A percentile compares a stretch with the other conserved stretches of the same genome.
These are phyloP conservation scores for Oidium heveae DNA, from an alignment of 2,329 filamentous ascomycete genomes.

Conservation along the genomic window DNA sequence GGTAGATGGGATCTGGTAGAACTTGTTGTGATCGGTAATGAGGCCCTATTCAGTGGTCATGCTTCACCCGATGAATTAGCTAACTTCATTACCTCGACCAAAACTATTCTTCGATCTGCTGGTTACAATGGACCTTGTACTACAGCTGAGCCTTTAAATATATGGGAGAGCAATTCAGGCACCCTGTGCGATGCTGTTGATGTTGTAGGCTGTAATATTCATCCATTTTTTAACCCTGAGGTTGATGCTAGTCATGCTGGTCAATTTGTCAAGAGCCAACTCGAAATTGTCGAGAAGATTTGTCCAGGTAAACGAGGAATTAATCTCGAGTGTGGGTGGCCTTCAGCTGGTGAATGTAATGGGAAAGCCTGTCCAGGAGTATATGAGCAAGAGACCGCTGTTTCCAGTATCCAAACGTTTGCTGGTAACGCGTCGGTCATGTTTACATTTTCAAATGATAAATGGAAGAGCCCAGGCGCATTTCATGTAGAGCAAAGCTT, in stretches of 20 bases:
- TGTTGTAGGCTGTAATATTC: conserved; percentile 63
- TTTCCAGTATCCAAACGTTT: conserved; percentile 40
- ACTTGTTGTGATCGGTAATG: conserved; percentile 73
- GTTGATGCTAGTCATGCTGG: conserved; percentile 41
- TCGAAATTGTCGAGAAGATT: conserved; percentile 40
- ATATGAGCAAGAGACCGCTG: conserved; percentile 42
- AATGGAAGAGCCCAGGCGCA: conserved; percentile 50
- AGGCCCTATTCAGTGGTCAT: conserved; percentile 57
- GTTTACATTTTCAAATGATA: conserved; percentile 59
- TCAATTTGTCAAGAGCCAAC: conserved; percentile 47
- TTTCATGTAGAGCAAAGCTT: conserved; percentile 61
- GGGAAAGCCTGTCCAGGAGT: conserved; percentile 43
- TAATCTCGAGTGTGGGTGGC: conserved; percentile 86
- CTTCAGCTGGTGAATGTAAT: conserved; percentile 41
- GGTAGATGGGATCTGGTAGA: conserved; percentile 44
- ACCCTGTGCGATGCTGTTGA: conserved; percentile 51
- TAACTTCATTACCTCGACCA: conserved; percentile 42
- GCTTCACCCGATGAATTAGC: conserved; percentile 38
- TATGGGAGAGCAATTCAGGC: conserved; percentile 38
- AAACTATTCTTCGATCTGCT: conserved; percentile 30
- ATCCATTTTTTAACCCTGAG: conserved; percentile 75
- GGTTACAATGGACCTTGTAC: conserved; percentile 56
- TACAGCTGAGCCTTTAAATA: conserved; percentile 63
- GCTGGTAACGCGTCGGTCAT: conserved; percentile 48
- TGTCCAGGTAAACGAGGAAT: conserved; percentile 50